Evolutionary conservation across 345 rosid genomes (phyloP).

Genomic region (Citrus cavaleriei): DNA sequence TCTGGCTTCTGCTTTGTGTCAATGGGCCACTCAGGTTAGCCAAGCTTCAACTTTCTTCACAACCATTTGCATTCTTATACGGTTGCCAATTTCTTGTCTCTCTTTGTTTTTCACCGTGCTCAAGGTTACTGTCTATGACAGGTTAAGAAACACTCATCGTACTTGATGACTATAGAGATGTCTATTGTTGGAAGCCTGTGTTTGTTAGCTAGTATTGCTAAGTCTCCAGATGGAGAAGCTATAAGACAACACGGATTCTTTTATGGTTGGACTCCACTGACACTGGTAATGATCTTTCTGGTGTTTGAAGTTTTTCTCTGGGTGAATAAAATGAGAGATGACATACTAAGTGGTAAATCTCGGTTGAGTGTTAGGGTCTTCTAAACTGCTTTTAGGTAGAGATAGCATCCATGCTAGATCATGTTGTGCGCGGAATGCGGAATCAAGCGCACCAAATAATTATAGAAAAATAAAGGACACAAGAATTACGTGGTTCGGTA

Average conservation of each 20-base stretch:
- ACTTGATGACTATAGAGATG: constrained; percentile 98
- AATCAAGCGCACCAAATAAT: too few species aligned
- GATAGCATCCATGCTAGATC: neutral
- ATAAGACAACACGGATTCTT: constrained; percentile 76
- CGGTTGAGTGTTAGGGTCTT: neutral
- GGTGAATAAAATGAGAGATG: neutral
- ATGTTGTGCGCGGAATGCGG: too few species aligned
- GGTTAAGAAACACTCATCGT: constrained; percentile 94
- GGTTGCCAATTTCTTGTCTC: neutral
- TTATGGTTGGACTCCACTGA: constrained; percentile 91
- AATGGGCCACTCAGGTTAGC: constrained; percentile 94
- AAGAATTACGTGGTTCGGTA: too few species aligned
- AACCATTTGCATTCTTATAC: neutral
- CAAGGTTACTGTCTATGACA: constrained; percentile 23
- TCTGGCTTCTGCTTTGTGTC: constrained; percentile 90
- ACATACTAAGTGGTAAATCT: neutral
- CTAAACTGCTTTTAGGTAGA: neutral
- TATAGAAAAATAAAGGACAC: too few species aligned
- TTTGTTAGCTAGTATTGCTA: constrained; percentile 67
- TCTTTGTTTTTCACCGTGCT: neutral
- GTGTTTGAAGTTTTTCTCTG: neutral
- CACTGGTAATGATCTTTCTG: constrained; percentile 51
- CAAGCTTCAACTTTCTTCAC: neutral
- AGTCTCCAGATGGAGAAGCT: constrained; percentile 98
- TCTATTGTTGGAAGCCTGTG: constrained; percentile 93